Base-by-base conservation (phyloP, 257 asterid species). In the Galeopsis tetrahit region DNA sequence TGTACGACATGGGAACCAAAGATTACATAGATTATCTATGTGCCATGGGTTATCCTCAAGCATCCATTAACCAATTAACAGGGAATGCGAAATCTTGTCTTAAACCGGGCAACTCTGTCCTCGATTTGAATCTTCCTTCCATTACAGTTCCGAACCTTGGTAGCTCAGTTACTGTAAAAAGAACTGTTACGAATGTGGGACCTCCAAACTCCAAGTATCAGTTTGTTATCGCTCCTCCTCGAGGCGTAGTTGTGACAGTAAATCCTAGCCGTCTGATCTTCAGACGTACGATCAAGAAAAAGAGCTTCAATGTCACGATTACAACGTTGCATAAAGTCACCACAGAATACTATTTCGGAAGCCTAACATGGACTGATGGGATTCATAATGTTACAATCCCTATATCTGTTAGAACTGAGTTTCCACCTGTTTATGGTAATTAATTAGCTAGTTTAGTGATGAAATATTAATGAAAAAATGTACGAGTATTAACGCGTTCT, bases 121-220 rank as follows among this genome's bases (percentile, higher is more conserved):
- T 80, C 10, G 71, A 85, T 74, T 10, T 82, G 36, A 82, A 85
- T 56, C 73, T 80, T 63, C 84, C 90, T 36, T 85, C 87, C 10
- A 64, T 85, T 35, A 77, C 73, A 0, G 59, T 81, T 11, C 82
- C 84, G 1, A 65, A 63, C 9, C 75, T 85, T 5, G 62, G 11
- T 10, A 32, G 13, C 0, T 32, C 75, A 0, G 66, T 74, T 4
- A 65, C 67, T 0, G 1, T 85, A 7, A 78, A 60, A 21, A 76
- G 81, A 68, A 81, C 71, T 0, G 86, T 82, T 4, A 80, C 84
- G 9, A 85, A 82, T 53, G 87, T 82, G 0, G 87, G 90, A 7
- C 38, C 72, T 33, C 43, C 46, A 3, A 70, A 69, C 17, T 82
- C 87, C 1, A 31, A 34, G 10, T 82, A 85, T 58, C 44, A 48